These are phyloP conservation scores for Volvariella surrecta DNA, from an alignment of 1,284 basidiomycete species.

Conservation along the genomic window DNA sequence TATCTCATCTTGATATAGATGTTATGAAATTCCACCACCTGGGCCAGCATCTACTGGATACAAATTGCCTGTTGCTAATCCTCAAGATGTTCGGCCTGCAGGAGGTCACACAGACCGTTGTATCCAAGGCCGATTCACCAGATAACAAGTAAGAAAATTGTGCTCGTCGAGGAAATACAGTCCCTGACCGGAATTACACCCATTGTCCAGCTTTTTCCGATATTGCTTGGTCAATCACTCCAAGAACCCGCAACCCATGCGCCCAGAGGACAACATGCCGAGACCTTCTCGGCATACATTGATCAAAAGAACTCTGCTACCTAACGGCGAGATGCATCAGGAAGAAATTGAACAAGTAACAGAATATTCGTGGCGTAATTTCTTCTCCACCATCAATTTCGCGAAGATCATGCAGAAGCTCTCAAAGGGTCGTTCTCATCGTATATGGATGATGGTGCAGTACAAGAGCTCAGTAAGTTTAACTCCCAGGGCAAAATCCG, in stretches of 20 bases:
- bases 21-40: conserved; percentile 99
- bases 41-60: conserved; percentile 90
- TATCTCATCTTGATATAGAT: conserved; percentile 39
- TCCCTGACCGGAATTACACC: not conserved
- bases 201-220: conserved; percentile 76
- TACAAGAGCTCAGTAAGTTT: conserved; percentile 90
- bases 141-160: conserved; percentile 68
- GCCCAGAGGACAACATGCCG: conserved; percentile 50
- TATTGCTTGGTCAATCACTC: conserved; percentile 80
- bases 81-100: conserved; percentile 98
- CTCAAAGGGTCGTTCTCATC: conserved; percentile 89
- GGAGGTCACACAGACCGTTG: conserved; percentile 78
- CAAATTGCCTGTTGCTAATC: conserved; percentile 90
- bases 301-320: conserved; percentile 43
- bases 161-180: not conserved
- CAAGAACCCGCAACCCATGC: conserved; percentile 44
- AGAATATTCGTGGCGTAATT: conserved; percentile 97
- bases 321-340: conserved; percentile 64
- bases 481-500: not conserved
- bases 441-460: conserved; percentile 94
- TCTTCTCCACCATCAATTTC: conserved; percentile 97
- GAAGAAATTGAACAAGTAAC: conserved; percentile 88
- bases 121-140: conserved; percentile 84
- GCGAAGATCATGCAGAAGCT: conserved; percentile 98
- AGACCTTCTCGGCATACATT: conserved; percentile 49